phyloP scores from a whole-genome alignment of 163 green algal genomes.

The Volvox carteri region DNA sequence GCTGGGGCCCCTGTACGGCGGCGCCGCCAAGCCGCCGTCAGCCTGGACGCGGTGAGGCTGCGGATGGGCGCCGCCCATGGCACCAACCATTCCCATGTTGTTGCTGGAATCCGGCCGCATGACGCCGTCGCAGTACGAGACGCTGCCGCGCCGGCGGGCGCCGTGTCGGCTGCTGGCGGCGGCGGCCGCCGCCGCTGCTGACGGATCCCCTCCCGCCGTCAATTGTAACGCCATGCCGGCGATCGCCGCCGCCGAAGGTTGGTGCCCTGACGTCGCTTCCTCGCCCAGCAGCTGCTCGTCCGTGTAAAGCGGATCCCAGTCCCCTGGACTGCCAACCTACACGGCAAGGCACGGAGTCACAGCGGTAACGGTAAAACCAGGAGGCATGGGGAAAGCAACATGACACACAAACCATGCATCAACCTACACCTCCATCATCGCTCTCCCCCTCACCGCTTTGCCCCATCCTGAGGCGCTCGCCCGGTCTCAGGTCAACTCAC shows the following conservation, averaged over 20 bases:
- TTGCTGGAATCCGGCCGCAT: background rate
- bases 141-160: background rate
- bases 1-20: background rate
- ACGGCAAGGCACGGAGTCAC: too few species aligned
- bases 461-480: too few species aligned
- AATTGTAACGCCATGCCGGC: background rate
- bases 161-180: background rate
- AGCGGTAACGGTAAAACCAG: too few species aligned
- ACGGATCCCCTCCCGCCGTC: background rate
- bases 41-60: background rate
- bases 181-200: background rate
- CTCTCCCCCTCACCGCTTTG: too few species aligned
- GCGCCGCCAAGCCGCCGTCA: background rate
- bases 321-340: slow-evolving; percentile 49
- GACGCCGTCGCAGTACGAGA: background rate
- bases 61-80: background rate
- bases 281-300: slow-evolving; percentile 56
- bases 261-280: slow-evolving; percentile 5
- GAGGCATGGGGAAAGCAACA: too few species aligned
- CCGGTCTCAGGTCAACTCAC: too few species aligned
- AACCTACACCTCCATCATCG: too few species aligned
- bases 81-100: background rate
- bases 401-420: too few species aligned
- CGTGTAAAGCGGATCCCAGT: slow-evolving; percentile 56
- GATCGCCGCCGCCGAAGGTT: background rate